phyloP scores from a whole-genome alignment of 768 basidiomycete genomes.

The Termitomyces heimii region DNA sequence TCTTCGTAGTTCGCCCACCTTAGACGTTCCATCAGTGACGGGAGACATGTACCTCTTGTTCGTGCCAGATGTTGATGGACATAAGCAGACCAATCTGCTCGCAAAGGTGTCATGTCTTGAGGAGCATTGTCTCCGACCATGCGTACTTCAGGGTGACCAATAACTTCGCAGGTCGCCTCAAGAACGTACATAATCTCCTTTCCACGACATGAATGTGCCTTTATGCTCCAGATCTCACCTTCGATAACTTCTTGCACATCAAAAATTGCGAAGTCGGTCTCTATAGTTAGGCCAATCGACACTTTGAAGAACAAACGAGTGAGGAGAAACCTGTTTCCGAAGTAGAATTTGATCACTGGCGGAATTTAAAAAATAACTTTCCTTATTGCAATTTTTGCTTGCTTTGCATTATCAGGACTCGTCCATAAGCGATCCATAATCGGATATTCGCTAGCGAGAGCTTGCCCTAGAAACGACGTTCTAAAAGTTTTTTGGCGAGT shows the following conservation, averaged over 20 bases:
- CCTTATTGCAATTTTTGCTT: slow-evolving; percentile 54
- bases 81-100: slow-evolving; percentile 66
- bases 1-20: slow-evolving; percentile 71
- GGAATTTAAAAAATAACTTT: slow-evolving; percentile 16
- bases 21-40: slow-evolving; percentile 34
- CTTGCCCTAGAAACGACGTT: slow-evolving; percentile 43
- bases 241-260: slow-evolving; percentile 47
- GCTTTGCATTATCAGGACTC: slow-evolving; percentile 52
- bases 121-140: neutral
- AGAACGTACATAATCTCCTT: slow-evolving; percentile 48
- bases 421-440: slow-evolving; percentile 49
- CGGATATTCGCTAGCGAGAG: slow-evolving; percentile 24
- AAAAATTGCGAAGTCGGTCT: slow-evolving; percentile 27
- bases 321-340: slow-evolving; percentile 46
- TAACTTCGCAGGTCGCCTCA: slow-evolving; percentile 68
- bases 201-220: slow-evolving; percentile 18
- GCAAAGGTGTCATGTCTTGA: slow-evolving; percentile 20
- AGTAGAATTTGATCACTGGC: neutral
- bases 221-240: slow-evolving; percentile 58
- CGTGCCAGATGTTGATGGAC: slow-evolving; percentile 23
- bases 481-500: slow-evolving; percentile 33
- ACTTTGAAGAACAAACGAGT: slow-evolving; percentile 59
- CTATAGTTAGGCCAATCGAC: slow-evolving; percentile 39
- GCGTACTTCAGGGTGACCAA: slow-evolving; percentile 33
- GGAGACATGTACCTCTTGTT: slow-evolving; percentile 12